Evolutionary conservation across 192 early-diverging fungal genomes (phyloP), one percentile per base, ranked within the genome.

Genomic region (Coemansia sp.): DNA sequence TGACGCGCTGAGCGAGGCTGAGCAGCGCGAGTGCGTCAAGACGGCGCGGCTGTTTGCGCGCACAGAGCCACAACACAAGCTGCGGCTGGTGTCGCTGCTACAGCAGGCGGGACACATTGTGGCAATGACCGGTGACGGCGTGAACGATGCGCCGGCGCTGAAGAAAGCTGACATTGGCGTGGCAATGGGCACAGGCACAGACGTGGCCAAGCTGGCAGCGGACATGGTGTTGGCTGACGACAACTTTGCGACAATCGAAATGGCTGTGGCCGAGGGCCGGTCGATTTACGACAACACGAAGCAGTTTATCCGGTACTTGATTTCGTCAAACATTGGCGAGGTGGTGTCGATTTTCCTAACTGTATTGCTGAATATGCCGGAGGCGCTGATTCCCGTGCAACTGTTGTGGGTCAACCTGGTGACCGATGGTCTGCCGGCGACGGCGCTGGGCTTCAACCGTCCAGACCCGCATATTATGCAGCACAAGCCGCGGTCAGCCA

Each of bases 161-260:
- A 97, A 96, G 78, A 91, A 90, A 75, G 98, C 98, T 36, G 95
- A 99, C 75, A 98, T 99, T 83, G 98, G 98, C 74, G 85, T 99
- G 59, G 95, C 98, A 7, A 99, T 99, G 96, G 98, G 98, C 22
- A 85, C 86, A 12, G 98, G 98, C 67, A 97, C 98, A 0, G 98
- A 98, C 74, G 96, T 99, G 49, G 95, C 98, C 52, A 98, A 98
- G 84, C 82, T 96, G 23, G 97, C 97, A 6, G 90, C 91, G 44
- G 97, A 98, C 75, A 98, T 99, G 95, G 92, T 98, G 21, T 83
- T 99, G 26, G 92, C 94, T 5, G 95, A 99, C 81, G 93, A 98
- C 82, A 98, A 99, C 89, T 99, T 99, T 87, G 88, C 94, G 23
- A 98, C 95, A 31, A 98, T 99, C 52, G 94, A 95, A 65, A 87